These are phyloP conservation scores for Colletotrichum echinochloae DNA, from an alignment of 2,329 filamentous ascomycete genomes.

Conservation along the genomic window DNA sequence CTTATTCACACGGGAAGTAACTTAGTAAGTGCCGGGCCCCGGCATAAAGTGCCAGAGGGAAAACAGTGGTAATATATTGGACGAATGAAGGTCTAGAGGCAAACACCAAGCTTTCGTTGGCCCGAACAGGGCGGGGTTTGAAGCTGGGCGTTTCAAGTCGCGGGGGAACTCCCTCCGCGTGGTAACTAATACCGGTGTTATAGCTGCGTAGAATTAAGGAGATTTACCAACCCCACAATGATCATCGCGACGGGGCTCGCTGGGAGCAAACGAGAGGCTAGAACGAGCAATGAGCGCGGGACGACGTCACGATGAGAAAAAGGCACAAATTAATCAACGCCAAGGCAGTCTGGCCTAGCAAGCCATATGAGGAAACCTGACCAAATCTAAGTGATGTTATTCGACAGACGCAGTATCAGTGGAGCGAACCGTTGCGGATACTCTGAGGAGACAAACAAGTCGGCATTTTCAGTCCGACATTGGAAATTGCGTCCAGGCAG, in stretches of 20 bases:
- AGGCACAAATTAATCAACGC: constrained; percentile 12
- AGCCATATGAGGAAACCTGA: too few relatives aligned
- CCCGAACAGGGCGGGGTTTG: constrained; percentile 3
- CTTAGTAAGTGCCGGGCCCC: neutral
- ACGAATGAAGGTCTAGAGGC: neutral
- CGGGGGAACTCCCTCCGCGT: constrained; percentile 35
- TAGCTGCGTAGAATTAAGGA: constrained; percentile 31
- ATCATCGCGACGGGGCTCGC: constrained; percentile 26
- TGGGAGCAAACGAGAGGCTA: neutral
- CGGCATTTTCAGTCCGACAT: neutral
- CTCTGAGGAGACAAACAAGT: neutral
- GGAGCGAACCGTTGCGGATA: neutral
- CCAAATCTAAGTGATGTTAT: neutral
- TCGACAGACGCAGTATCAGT: neutral
- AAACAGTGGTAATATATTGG: neutral
- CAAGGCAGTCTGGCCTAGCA: neutral
- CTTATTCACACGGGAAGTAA: constrained; percentile 8
- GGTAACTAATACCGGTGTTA: constrained; percentile 15
- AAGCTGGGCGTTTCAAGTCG: constrained; percentile 33
- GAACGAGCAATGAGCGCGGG: constrained; percentile 10
- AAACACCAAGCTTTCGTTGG: constrained; percentile 14
- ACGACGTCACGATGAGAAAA: constrained; percentile 16
- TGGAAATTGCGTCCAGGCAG: neutral
- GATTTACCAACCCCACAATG: constrained; percentile 18
- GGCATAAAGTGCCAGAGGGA: neutral